These are phyloP conservation scores for Tulasnella sp. DNA, from an alignment of 768 basidiomycete genomes.

Conservation along the genomic window DNA sequence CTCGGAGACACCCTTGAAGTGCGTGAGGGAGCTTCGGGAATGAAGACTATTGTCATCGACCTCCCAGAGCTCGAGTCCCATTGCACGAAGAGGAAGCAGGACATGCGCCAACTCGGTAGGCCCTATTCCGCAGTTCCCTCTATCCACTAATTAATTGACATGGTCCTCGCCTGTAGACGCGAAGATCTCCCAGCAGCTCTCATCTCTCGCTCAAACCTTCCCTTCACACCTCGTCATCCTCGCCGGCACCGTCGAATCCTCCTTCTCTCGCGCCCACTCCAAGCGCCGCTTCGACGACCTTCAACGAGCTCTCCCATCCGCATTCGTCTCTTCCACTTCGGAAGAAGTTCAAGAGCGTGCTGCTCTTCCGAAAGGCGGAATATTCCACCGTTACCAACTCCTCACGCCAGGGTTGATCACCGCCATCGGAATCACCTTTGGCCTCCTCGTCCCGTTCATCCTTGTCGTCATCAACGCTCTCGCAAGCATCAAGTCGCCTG, in stretches of 20 bases:
- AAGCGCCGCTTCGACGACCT: conserved; percentile 9
- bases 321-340: conserved; percentile 13
- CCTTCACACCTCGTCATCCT: conserved; percentile 30
- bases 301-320: conserved; percentile 7
- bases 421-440: conserved; percentile 30
- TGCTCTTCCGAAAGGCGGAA: conserved; percentile 18
- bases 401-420: conserved; percentile 31
- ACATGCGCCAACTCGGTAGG: conserved; percentile 25
- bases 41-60: conserved; percentile 22
- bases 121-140: no score
- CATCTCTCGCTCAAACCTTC: conserved; percentile 19
- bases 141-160: not conserved
- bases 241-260: conserved; percentile 22
- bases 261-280: not conserved
- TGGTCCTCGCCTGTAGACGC: not conserved
- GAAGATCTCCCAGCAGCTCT: conserved; percentile 25
- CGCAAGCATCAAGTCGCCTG: conserved; percentile 29
- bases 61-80: conserved; percentile 17
- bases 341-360: not conserved
- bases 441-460: conserved; percentile 28
- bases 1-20: conserved; percentile 6
- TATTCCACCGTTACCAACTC: conserved; percentile 32
- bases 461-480: conserved; percentile 30
- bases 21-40: not conserved
- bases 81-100: conserved; percentile 6